Conservation (phyloP, 2,329 filamentous ascomycete species). For the Chaetomium olivaceum region DNA sequence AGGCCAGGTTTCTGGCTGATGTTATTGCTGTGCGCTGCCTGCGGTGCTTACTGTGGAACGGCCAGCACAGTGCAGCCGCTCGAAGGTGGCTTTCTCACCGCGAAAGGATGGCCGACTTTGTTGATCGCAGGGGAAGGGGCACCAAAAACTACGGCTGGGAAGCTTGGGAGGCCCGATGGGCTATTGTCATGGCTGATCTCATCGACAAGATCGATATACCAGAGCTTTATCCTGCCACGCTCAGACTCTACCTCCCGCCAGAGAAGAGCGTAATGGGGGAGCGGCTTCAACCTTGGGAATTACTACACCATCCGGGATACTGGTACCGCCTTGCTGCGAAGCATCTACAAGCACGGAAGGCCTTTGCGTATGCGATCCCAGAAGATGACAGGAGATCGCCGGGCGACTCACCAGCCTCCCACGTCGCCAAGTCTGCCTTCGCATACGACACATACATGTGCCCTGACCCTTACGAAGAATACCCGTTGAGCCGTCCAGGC, state of each 20-base stretch:
- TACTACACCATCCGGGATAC: slow-evolving; percentile 66
- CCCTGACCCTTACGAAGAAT: slow-evolving; percentile 62
- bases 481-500: slow-evolving; percentile 50
- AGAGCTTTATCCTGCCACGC: slow-evolving; percentile 49
- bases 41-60: slow-evolving; percentile 78
- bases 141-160: slow-evolving; percentile 90
- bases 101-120: slow-evolving; percentile 69
- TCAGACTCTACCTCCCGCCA: slow-evolving; percentile 53
- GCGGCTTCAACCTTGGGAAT: slow-evolving; percentile 62
- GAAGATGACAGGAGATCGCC: slow-evolving; percentile 59
- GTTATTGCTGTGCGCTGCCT: slow-evolving; percentile 76
- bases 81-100: slow-evolving; percentile 79
- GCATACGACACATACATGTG: slow-evolving; percentile 68
- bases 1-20: slow-evolving; percentile 86
- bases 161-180: slow-evolving; percentile 84
- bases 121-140: slow-evolving; percentile 81
- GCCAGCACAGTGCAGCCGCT: slow-evolving; percentile 75
- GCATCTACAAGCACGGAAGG: slow-evolving; percentile 56
- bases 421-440: slow-evolving; percentile 53
- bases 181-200: slow-evolving; percentile 61
- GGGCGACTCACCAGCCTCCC: slow-evolving; percentile 48
- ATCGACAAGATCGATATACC: slow-evolving; percentile 56
- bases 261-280: slow-evolving; percentile 62
- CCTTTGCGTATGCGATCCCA: slow-evolving; percentile 57
- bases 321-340: slow-evolving; percentile 64